Base-by-base conservation (phyloP, 139 green algal species). In the Eudorina sp. region DNA sequence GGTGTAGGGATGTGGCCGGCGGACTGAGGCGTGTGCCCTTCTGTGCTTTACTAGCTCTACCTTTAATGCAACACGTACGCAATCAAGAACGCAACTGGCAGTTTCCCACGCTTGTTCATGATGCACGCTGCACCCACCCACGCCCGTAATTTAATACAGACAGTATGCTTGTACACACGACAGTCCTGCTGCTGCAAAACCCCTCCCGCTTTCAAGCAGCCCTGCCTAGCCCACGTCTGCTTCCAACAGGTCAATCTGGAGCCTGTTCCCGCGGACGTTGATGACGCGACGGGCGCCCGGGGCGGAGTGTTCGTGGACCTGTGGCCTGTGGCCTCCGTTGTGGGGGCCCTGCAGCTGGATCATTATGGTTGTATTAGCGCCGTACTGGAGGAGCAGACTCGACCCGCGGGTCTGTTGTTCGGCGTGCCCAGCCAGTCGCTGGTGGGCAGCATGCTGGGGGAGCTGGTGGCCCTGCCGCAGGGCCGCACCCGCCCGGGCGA, bases 351-450 rank as follows among this genome's bases (percentile, higher is more conserved):
- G 11, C 19, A 86, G n/a, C 80, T 86, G n/a, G 60, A 86, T 38
- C 36, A n/a, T 0, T 29, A 3, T 0, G 80, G 80, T 2, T 60
- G 80, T 9, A n/a, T 86, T 14, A 25, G 40, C 11, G 43, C 80
- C 1, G 80, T 86, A 29, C 80, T 86, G 41, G 80, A 86, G 80
- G 80, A 86, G 80, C 60, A 13, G 18, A 76, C 60, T 13, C 60
- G 80, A 53, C 80, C 80, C 80, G 80, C 60, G 29, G 80, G 80
- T 48, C 80, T 86, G 60, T 66, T 86, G 80, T 86, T 86, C 29
- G 80, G 80, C n/a, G 7, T 86, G 27, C 80, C 62, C 43, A 34
- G 4, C 0, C 16, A 62, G n/a, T 55, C 60, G n/a, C 58, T 86
- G 40, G 14, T 86, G 13, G 80, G 80, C 7, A 34, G 34, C 38